Percentiles rank a stretch among this genome's conserved stretches.
Conservation (phyloP, 2,329 filamentous ascomycete genomes). For the Pseudogymnoascus sp. region DNA sequence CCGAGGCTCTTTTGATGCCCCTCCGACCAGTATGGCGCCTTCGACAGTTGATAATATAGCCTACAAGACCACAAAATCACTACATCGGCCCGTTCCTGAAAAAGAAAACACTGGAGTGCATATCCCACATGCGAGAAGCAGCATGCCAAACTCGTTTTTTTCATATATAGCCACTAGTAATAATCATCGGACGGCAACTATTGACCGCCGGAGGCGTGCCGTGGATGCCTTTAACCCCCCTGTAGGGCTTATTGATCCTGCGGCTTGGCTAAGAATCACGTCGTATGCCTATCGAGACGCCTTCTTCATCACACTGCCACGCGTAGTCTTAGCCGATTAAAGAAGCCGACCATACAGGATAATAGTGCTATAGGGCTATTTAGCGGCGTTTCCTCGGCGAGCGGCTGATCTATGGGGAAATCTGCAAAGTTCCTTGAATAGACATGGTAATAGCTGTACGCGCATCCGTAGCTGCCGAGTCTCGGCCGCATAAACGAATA, state of each 20-base stretch:
- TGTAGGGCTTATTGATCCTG: neutral
- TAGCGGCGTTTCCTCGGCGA: constrained; percentile 3
- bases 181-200: neutral
- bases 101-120: too few relatives aligned
- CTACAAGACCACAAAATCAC: neutral
- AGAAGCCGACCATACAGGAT: too few relatives aligned
- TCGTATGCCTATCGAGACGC: neutral
- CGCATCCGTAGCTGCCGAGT: neutral
- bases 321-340: too few relatives aligned
- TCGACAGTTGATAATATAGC: neutral
- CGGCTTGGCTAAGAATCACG: neutral
- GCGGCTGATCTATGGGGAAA: neutral
- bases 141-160: neutral
- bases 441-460: neutral
- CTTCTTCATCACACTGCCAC: too few relatives aligned
- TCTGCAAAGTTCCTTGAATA: neutral
- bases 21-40: neutral
- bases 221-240: neutral
- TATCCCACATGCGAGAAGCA: neutral
- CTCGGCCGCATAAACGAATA: neutral
- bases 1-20: neutral
- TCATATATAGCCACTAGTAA: neutral
- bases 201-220: neutral
- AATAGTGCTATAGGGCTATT: neutral
- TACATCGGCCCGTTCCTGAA: neutral